Conservation (phyloP, 257 asterid species). For the Nicotiana benthamiana region DNA sequence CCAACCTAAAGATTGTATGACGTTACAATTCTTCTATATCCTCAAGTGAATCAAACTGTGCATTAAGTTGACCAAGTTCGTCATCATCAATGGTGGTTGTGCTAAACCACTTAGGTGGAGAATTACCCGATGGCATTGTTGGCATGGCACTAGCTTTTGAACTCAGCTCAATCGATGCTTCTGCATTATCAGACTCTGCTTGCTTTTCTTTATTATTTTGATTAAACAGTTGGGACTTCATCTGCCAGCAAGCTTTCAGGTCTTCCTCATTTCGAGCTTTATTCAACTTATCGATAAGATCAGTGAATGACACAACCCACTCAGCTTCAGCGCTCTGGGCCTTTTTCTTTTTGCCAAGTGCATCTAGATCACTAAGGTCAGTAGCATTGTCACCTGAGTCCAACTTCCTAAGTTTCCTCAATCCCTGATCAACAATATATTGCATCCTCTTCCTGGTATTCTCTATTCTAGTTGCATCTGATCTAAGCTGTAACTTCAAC, state of each 20-base stretch:
- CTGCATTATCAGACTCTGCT: slow-evolving; percentile 17
- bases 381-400: slow-evolving; percentile 24
- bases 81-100: slow-evolving; percentile 39
- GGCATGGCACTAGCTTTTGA: slow-evolving; percentile 8
- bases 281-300: slow-evolving; percentile 64
- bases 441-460: slow-evolving; percentile 66
- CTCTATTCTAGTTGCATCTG: slow-evolving; percentile 47
- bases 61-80: slow-evolving; percentile 36
- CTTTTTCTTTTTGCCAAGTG: slow-evolving; percentile 35
- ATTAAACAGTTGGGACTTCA: slow-evolving; percentile 40
- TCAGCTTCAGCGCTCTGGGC: slow-evolving; percentile 40
- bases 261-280: slow-evolving; percentile 74
- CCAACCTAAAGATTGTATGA: background rate
- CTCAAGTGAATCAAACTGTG: slow-evolving; percentile 55
- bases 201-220: slow-evolving; percentile 18
- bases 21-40: slow-evolving; percentile 47
- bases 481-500: slow-evolving; percentile 55
- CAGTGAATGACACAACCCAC: slow-evolving; percentile 34
- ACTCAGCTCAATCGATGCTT: slow-evolving; percentile 16
- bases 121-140: slow-evolving; percentile 9
- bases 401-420: slow-evolving; percentile 40
- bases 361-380: slow-evolving; percentile 46
- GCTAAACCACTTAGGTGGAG: slow-evolving; percentile 53
- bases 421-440: slow-evolving; percentile 61
- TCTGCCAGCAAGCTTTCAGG: slow-evolving; percentile 53